A percentile compares a stretch with the other conserved stretches of the same genome.
phyloP scores from a whole-genome alignment of 805 yeast species.

The Torulaspora maleeae region DNA sequence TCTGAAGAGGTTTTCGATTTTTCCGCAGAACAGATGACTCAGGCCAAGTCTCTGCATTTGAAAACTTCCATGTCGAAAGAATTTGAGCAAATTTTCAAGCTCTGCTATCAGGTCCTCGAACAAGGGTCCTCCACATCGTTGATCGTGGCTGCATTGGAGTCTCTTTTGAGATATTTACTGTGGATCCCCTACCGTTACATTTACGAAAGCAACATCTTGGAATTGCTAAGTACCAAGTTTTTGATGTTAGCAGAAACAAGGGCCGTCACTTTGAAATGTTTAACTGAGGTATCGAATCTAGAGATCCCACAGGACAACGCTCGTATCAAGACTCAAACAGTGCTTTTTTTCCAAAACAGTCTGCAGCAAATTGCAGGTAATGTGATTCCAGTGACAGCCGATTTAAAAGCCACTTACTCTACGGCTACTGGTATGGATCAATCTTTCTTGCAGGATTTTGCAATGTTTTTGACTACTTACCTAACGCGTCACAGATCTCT shows the following conservation, averaged over 20 bases:
- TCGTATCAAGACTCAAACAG: slow-evolving; percentile 44
- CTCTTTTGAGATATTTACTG: slow-evolving; percentile 77
- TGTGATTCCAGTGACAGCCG: slow-evolving; percentile 68
- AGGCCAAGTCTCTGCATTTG: slow-evolving; percentile 81
- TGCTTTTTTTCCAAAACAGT: slow-evolving; percentile 63
- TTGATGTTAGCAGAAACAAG: slow-evolving; percentile 75
- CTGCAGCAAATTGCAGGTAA: slow-evolving; percentile 60
- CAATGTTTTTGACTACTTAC: slow-evolving; percentile 86
- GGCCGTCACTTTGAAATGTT: slow-evolving; percentile 80
- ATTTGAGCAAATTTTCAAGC: slow-evolving; percentile 86
- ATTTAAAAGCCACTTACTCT: slow-evolving; percentile 66
- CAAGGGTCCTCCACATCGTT: slow-evolving; percentile 81
- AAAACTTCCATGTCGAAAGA: slow-evolving; percentile 83
- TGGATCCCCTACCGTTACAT: slow-evolving; percentile 93
- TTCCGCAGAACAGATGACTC: slow-evolving; percentile 95
- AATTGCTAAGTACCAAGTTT: slow-evolving; percentile 68
- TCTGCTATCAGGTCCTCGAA: slow-evolving; percentile 90
- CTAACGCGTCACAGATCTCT: slow-evolving; percentile 65
- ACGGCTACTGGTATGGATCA: slow-evolving; percentile 80
- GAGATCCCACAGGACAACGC: slow-evolving; percentile 50
- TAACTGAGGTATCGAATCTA: slow-evolving; percentile 83
- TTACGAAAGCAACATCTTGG: slow-evolving; percentile 79
- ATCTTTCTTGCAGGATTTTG: slow-evolving; percentile 90
- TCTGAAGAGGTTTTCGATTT: slow-evolving; percentile 96
- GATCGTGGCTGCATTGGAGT: slow-evolving; percentile 76